phyloP scores from a whole-genome alignment of 176 grass and related monocot species.

The Otatea glauca region DNA sequence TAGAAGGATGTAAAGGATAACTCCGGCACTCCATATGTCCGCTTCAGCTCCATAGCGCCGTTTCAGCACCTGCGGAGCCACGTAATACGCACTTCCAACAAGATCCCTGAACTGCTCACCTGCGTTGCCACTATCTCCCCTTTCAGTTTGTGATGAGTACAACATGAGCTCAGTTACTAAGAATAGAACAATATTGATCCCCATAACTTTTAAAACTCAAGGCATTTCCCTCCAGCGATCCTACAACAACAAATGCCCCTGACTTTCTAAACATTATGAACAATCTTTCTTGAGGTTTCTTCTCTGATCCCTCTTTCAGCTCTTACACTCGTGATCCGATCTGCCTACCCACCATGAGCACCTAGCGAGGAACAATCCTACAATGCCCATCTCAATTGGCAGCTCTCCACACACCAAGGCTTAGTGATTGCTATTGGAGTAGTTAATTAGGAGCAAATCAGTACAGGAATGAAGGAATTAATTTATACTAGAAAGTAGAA shows the following conservation, averaged over 20 bases:
- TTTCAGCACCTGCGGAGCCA: slow-evolving; percentile 83
- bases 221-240: neutral
- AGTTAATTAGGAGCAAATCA: neutral
- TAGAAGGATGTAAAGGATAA: slow-evolving; percentile 95
- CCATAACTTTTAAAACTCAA: neutral
- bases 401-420: neutral
- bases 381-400: neutral
- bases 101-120: slow-evolving; percentile 83
- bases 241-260: neutral
- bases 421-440: neutral
- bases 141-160: slow-evolving; percentile 12
- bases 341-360: neutral
- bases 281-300: neutral
- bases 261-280: neutral
- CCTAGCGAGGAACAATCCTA: neutral
- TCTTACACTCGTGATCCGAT: neutral
- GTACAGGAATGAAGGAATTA: neutral
- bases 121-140: slow-evolving; percentile 13
- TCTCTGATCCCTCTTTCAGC: neutral
- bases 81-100: slow-evolving; percentile 89
- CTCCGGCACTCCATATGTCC: slow-evolving; percentile 92
- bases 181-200: neutral
- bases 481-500: neutral
- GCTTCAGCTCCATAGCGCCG: slow-evolving; percentile 77
- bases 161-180: neutral